These are phyloP conservation scores for Kingdonia uniflora DNA, from an alignment of 164 flowering plant genomes.

Conservation along the genomic window DNA sequence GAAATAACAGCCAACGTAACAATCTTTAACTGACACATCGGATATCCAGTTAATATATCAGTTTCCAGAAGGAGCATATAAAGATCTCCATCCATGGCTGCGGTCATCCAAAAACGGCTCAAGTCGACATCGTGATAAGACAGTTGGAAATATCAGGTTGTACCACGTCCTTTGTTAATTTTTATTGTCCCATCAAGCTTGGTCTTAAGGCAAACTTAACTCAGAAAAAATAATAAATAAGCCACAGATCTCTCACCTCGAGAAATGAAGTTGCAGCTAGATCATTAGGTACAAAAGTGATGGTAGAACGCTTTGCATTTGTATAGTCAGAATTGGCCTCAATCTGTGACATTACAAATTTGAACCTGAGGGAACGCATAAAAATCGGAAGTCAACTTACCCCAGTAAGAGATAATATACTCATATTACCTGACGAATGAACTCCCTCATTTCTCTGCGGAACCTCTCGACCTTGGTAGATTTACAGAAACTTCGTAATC, in stretches of 20 bases:
- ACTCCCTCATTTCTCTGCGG: conserved; percentile 60
- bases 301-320: conserved; percentile 47
- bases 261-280: conserved; percentile 57
- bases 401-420: neutral
- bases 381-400: neutral
- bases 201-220: no score
- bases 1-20: no score
- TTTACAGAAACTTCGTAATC: conserved; percentile 73
- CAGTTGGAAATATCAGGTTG: no score
- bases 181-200: no score
- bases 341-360: conserved; percentile 32
- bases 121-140: no score
- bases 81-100: no score
- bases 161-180: no score
- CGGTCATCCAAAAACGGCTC: no score
- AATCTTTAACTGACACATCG: no score
- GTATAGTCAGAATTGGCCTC: conserved; percentile 59
- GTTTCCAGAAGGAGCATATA: no score
- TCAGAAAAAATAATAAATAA: neutral
- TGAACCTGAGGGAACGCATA: neutral
- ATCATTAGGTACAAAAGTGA: conserved; percentile 69
- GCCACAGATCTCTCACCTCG: conserved; percentile 42
- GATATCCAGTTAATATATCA: no score
- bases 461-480: conserved; percentile 79
- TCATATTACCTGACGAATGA: conserved; percentile 59